Conservation (phyloP, 306 rosid species). For the Geum urbanum region DNA sequence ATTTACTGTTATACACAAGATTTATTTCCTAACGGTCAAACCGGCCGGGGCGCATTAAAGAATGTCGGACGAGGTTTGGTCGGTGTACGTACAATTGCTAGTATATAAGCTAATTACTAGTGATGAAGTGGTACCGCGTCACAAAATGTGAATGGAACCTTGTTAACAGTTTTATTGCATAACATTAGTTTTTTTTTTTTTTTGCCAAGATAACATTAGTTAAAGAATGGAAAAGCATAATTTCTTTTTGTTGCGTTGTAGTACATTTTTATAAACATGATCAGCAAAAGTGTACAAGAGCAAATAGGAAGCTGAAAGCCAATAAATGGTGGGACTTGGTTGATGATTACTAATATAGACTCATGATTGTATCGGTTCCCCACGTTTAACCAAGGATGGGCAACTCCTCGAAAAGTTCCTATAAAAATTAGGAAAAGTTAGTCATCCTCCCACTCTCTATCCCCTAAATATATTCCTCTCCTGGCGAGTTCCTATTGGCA, state of each 20-base stretch:
- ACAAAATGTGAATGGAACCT: conserved; percentile 15
- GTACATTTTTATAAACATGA: conserved; percentile 18
- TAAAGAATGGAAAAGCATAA: neutral
- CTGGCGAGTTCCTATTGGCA: conserved; percentile 10
- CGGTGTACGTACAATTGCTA: neutral
- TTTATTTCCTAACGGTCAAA: too few relatives aligned
- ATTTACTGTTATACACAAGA: too few relatives aligned
- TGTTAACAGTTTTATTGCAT: neutral
- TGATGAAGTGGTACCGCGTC: conserved; percentile 11
- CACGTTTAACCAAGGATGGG: conserved; percentile 47
- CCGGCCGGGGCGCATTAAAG: neutral
- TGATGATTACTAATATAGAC: conserved; percentile 52
- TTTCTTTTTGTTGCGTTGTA: conserved; percentile 23
- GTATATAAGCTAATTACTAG: neutral
- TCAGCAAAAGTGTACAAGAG: conserved; percentile 13
- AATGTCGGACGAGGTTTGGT: neutral
- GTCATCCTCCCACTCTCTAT: conserved; percentile 1
- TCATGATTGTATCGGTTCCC: conserved; percentile 69
- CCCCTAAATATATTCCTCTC: neutral
- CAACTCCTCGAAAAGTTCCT: conserved; percentile 27
- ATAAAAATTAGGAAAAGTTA: conserved; percentile 1
- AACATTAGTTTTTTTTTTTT: neutral
- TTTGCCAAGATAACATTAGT: neutral
- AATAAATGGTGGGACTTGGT: conserved; percentile 28
- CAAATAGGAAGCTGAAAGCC: conserved; percentile 23